Conservation (phyloP, 2,329 filamentous ascomycete genomes). For the Neocatenulostroma microsporum region DNA sequence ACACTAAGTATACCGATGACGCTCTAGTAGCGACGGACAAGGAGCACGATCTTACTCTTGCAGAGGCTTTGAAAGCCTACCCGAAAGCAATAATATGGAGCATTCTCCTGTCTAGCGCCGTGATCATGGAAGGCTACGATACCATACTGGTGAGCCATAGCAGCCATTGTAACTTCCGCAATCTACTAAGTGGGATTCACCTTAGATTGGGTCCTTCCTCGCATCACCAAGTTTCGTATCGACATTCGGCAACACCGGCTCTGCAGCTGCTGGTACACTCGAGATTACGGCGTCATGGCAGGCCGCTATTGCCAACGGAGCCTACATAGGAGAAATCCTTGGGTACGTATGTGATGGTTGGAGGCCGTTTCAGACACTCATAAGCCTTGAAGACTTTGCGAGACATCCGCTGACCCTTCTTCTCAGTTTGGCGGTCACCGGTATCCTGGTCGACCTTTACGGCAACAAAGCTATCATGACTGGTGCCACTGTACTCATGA, state of each 20-base stretch:
- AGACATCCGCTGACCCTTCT: no score
- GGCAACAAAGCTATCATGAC: conserved; percentile 48
- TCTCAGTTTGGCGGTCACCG: conserved; percentile 59
- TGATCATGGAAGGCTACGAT: conserved; percentile 38
- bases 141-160: conserved; percentile 14
- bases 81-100: conserved; percentile 34
- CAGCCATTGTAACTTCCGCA: neutral
- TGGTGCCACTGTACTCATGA: conserved; percentile 46
- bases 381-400: no score
- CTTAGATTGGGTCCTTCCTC: conserved; percentile 48
- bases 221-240: conserved; percentile 46
- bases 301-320: conserved; percentile 43
- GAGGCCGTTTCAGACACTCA: no score
- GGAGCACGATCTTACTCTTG: conserved; percentile 31
- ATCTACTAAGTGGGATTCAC: neutral
- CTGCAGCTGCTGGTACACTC: conserved; percentile 21
- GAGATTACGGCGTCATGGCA: conserved; percentile 28
- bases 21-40: conserved; percentile 11
- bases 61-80: conserved; percentile 25
- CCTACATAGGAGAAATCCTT: conserved; percentile 56
- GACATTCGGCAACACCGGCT: conserved; percentile 45
- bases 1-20: neutral
- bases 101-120: conserved; percentile 29
- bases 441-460: conserved; percentile 52
- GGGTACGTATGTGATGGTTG: no score